Evolutionary conservation across 2,329 filamentous ascomycete genomes (phyloP).

Genomic region (Zymoseptoria passerinii): DNA sequence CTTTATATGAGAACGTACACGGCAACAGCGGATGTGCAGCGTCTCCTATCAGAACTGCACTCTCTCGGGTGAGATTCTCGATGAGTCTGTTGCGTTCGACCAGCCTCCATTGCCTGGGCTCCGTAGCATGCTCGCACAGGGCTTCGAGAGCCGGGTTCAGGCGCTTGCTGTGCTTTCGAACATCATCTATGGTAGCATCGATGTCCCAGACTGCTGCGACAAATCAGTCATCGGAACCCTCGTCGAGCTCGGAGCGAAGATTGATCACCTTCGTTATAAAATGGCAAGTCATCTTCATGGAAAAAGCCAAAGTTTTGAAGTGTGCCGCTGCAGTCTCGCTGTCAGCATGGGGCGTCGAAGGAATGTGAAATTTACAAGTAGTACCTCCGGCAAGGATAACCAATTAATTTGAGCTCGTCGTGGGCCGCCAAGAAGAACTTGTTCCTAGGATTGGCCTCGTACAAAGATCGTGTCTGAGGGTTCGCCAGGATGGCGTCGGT

Average conservation of each 20-base stretch:
- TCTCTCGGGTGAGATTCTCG: neutral
- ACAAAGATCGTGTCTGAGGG: neutral
- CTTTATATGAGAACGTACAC: neutral
- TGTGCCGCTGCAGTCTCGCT: neutral
- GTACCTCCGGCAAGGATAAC: neutral
- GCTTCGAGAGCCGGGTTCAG: neutral
- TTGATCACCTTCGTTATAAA: neutral
- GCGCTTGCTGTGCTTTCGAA: neutral
- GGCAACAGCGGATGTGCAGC: conserved; percentile 4
- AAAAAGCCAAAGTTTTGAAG: neutral
- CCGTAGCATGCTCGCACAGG: neutral
- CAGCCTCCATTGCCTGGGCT: neutral
- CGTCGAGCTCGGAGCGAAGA: too few species aligned
- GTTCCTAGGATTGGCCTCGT: neutral
- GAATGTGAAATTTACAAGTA: neutral
- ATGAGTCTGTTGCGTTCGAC: neutral
- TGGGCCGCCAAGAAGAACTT: neutral
- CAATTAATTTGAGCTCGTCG: neutral
- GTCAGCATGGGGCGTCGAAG: neutral
- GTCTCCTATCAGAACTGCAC: conserved; percentile 1
- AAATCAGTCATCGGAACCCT: too few species aligned
- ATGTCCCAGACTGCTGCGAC: neutral
- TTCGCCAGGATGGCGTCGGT: neutral
- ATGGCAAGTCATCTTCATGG: neutral
- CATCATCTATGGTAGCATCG: neutral